phyloP scores from a whole-genome alignment of 164 flowering plant genomes.

The Santalum album region DNA sequence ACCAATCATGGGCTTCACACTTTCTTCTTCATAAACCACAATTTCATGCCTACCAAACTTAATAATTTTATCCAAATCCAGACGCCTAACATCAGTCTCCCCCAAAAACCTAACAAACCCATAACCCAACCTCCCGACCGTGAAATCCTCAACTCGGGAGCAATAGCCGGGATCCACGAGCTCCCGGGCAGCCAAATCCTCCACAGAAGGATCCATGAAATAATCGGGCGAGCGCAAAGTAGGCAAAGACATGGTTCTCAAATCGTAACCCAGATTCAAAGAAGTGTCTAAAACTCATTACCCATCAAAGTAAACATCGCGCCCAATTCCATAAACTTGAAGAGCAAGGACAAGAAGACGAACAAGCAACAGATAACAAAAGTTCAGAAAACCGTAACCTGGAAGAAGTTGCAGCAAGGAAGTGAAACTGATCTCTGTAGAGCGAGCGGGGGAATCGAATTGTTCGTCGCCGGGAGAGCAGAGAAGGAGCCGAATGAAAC shows the following conservation, averaged over 20 bases:
- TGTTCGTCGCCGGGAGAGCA: too few species aligned
- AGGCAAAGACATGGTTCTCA: slow-evolving; percentile 43
- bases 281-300: too few species aligned
- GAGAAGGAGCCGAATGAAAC: too few species aligned
- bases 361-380: too few species aligned
- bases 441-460: too few species aligned
- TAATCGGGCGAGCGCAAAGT: slow-evolving; percentile 47
- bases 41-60: slow-evolving; percentile 59
- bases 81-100: slow-evolving; percentile 74
- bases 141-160: slow-evolving; percentile 54
- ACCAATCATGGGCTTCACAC: slow-evolving; percentile 66
- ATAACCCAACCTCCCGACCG: slow-evolving; percentile 79
- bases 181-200: slow-evolving; percentile 45
- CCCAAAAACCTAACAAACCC: slow-evolving; percentile 69
- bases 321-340: too few species aligned
- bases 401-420: too few species aligned
- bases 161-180: slow-evolving; percentile 47
- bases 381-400: too few species aligned
- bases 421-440: too few species aligned
- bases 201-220: slow-evolving; percentile 54
- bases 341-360: too few species aligned
- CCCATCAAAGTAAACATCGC: too few species aligned
- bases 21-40: slow-evolving; percentile 77
- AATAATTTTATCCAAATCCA: slow-evolving; percentile 63
- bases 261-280: slow-evolving; percentile 7